Conservation (phyloP, 164 flowering plant species). For the Protea cynaroides region DNA sequence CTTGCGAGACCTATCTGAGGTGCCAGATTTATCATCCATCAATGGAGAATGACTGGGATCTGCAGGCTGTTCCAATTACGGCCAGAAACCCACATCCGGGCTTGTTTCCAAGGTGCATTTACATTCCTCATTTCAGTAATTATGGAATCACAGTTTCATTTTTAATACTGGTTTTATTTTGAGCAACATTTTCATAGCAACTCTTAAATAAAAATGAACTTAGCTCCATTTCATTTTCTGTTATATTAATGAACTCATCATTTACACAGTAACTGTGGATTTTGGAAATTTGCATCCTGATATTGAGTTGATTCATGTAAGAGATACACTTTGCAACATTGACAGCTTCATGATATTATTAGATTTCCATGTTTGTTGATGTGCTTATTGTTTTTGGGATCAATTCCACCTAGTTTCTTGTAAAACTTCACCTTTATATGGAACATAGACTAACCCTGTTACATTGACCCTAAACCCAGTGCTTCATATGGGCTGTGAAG, state of each 20-base stretch:
- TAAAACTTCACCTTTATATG: neutral
- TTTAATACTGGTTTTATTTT: neutral
- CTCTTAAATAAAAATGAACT: neutral
- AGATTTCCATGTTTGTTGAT: too few relatives aligned
- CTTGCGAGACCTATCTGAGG: constrained; percentile 90
- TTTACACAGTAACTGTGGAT: neutral
- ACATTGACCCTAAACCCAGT: neutral
- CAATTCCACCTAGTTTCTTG: neutral
- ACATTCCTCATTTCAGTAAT: neutral
- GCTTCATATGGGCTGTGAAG: neutral
- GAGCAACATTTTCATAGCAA: neutral
- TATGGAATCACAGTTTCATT: neutral
- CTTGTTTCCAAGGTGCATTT: constrained; percentile 57
- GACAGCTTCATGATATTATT: neutral
- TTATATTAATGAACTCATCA: neutral
- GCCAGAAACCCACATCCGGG: constrained; percentile 56
- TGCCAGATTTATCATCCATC: constrained; percentile 85
- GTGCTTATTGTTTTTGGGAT: too few relatives aligned
- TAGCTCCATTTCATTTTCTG: neutral
- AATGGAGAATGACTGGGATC: constrained; percentile 96
- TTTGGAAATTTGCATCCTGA: too few relatives aligned
- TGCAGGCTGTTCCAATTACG: constrained; percentile 81
- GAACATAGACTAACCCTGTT: neutral
- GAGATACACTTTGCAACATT: neutral
- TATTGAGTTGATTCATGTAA: too few relatives aligned